A percentile compares a stretch with the other conserved stretches of the same genome.
phyloP scores from a whole-genome alignment of 257 asterid genomes.

The Handroanthus guayacan region DNA sequence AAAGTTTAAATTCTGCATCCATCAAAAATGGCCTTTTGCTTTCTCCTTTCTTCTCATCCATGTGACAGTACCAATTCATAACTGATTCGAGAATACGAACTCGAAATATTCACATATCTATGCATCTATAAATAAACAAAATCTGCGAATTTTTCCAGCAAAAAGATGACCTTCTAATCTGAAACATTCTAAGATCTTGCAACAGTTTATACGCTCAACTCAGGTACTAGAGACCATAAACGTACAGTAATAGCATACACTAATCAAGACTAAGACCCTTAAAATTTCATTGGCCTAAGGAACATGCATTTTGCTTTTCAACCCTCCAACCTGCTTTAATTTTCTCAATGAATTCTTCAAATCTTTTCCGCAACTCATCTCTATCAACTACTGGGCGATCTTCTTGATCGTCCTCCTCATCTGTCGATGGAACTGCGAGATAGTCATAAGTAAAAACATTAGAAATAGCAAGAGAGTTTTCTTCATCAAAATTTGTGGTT shows the following conservation, averaged over 20 bases:
- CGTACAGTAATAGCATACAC: neutral
- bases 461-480: slow-evolving; percentile 7
- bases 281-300: slow-evolving; percentile 28
- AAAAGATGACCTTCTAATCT: neutral
- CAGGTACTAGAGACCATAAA: neutral
- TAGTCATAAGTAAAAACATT: neutral
- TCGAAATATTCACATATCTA: too few relatives aligned
- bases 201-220: neutral
- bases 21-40: slow-evolving; percentile 4
- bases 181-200: neutral
- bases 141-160: neutral
- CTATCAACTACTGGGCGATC: slow-evolving; percentile 39
- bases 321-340: slow-evolving; percentile 58
- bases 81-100: slow-evolving; percentile 14
- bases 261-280: too few relatives aligned
- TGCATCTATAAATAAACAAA: neutral
- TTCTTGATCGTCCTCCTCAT: neutral
- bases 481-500: slow-evolving; percentile 15
- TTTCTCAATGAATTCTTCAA: slow-evolving; percentile 61
- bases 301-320: slow-evolving; percentile 44
- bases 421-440: slow-evolving; percentile 1
- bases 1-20: neutral
- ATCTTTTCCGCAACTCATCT: slow-evolving; percentile 60
- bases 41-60: slow-evolving; percentile 9
- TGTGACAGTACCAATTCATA: neutral